Percentiles rank a stretch among this genome's conserved stretches.
These are phyloP conservation scores for Fusarium sp. DNA, from an alignment of 2,329 filamentous ascomycete genomes.

Conservation along the genomic window DNA sequence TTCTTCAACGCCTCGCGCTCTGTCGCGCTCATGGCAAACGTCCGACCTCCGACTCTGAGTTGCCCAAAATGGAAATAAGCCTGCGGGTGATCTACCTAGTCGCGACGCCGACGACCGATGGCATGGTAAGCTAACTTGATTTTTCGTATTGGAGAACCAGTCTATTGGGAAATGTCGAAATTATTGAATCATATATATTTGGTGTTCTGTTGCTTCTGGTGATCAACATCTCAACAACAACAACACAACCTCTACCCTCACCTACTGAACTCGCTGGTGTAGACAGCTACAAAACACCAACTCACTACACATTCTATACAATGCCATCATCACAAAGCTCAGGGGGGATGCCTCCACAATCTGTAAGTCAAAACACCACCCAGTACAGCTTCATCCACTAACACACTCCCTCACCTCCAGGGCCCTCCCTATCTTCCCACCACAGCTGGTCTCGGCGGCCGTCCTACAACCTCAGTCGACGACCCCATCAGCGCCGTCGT, in stretches of 20 bases:
- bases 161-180: background rate
- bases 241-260: too few species aligned
- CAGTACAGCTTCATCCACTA: slow-evolving; percentile 7
- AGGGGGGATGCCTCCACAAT: slow-evolving; percentile 20
- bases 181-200: background rate
- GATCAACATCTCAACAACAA: background rate
- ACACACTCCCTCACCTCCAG: slow-evolving; percentile 21
- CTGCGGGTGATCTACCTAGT: slow-evolving; percentile 22
- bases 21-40: slow-evolving; percentile 41
- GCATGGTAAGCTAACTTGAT: background rate
- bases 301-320: background rate
- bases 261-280: background rate
- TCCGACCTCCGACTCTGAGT: slow-evolving; percentile 32
- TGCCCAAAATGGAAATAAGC: slow-evolving; percentile 34
- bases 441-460: slow-evolving; percentile 65
- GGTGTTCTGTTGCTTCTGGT: background rate
- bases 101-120: slow-evolving; percentile 38
- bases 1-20: slow-evolving; percentile 1
- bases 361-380: slow-evolving; percentile 19
- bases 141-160: background rate
- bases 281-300: background rate
- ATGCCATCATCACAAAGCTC: slow-evolving; percentile 35
- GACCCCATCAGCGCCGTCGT: slow-evolving; percentile 73
- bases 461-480: slow-evolving; percentile 68
- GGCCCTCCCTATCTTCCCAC: slow-evolving; percentile 54